phyloP scores from a whole-genome alignment of 805 yeast genomes.

The Candida boidinii region DNA sequence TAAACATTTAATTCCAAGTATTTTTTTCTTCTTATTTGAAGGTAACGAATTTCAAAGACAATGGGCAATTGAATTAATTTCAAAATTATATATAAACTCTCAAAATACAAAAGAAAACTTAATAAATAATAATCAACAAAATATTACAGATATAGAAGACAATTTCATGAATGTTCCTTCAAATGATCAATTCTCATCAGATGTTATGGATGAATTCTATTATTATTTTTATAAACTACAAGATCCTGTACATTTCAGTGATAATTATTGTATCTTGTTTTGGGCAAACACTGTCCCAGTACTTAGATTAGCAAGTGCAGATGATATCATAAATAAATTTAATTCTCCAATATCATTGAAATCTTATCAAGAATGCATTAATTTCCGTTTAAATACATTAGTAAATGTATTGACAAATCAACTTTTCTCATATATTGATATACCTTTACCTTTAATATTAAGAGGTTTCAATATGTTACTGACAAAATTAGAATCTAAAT shows the following conservation, averaged over 20 bases:
- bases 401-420: slow-evolving; percentile 39
- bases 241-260: slow-evolving; percentile 39
- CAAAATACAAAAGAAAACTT: too few relatives aligned
- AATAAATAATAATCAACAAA: too few relatives aligned
- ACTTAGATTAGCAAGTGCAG: slow-evolving; percentile 25
- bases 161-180: too few relatives aligned
- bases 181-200: slow-evolving; percentile 20
- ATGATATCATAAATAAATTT: slow-evolving; percentile 24
- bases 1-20: slow-evolving; percentile 34
- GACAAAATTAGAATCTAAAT: slow-evolving; percentile 28
- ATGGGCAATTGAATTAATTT: too few relatives aligned
- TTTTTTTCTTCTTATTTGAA: slow-evolving; percentile 45
- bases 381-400: slow-evolving; percentile 26
- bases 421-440: slow-evolving; percentile 38
- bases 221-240: slow-evolving; percentile 45
- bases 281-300: slow-evolving; percentile 37
- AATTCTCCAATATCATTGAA: slow-evolving; percentile 18
- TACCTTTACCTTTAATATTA: slow-evolving; percentile 48
- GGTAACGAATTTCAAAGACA: slow-evolving; percentile 36
- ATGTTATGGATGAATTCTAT: slow-evolving; percentile 48
- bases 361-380: slow-evolving; percentile 12
- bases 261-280: slow-evolving; percentile 31
- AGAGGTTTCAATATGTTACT: slow-evolving; percentile 40
- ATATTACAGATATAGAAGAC: too few relatives aligned
- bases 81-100: too few relatives aligned